These are phyloP conservation scores for Novakomyces olei DNA, from an alignment of 805 yeast genomes.

Conservation along the genomic window DNA sequence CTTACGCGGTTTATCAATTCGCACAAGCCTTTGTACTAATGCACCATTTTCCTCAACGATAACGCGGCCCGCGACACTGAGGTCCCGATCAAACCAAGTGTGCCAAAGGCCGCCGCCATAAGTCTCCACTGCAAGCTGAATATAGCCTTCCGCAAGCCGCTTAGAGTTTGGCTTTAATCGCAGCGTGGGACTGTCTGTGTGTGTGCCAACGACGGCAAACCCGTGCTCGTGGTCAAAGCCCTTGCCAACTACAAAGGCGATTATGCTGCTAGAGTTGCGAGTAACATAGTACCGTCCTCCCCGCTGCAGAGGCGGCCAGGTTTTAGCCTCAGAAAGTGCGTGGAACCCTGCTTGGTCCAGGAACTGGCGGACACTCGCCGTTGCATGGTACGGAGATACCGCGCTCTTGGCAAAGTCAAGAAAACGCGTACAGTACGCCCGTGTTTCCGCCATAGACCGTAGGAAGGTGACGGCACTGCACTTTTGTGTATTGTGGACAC, in stretches of 20 bases:
- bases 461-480: no score
- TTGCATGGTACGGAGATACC: no score
- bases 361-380: not conserved
- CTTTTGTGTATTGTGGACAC: no score
- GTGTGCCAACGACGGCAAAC: slow-evolving; percentile 80
- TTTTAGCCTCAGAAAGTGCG: no score
- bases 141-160: slow-evolving; percentile 46
- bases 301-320: no score
- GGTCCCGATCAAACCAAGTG: slow-evolving; percentile 90
- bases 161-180: slow-evolving; percentile 78
- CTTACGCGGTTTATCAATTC: slow-evolving; percentile 62
- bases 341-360: not conserved
- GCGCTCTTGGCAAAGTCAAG: no score
- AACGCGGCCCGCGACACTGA: slow-evolving; percentile 80
- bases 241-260: slow-evolving; percentile 48
- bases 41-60: slow-evolving; percentile 28
- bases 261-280: slow-evolving; percentile 44
- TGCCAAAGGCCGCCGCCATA: slow-evolving; percentile 96
- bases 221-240: slow-evolving; percentile 48
- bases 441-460: no score
- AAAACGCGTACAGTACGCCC: no score
- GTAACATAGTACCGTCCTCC: slow-evolving; percentile 40
- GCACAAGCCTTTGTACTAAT: slow-evolving; percentile 44
- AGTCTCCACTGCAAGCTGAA: slow-evolving; percentile 78
- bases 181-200: slow-evolving; percentile 81